Evolutionary conservation across 805 yeast genomes (phyloP), one percentile per base, ranked within the genome.

Genomic region (Saccharomycopsis javanensis): DNA sequence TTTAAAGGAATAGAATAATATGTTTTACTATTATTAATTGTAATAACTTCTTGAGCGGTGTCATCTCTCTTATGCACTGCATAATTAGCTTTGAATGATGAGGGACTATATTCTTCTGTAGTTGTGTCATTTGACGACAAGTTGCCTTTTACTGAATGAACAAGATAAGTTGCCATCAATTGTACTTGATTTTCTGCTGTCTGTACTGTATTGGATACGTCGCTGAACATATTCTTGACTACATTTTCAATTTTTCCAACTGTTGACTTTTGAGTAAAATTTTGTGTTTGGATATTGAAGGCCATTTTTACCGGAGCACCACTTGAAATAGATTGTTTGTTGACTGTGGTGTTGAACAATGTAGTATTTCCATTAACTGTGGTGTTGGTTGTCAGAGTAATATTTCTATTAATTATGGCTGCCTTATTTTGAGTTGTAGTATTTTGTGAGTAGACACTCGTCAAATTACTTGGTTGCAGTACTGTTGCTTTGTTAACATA

Each of bases 11-110:
- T 57, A 6, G 55, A 38, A 37, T 56, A 58, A 48, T 30, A 58
- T 15, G 51, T 33, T 15, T 51, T 34, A 37, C 55, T 42, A 50
- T 58, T 58, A 11, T 55, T 25, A 20, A 56, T 53, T 3, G 54
- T 55, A 10, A 59, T 54, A 4, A 11, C 48, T 25, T 10, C 48
- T 42, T 42, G 48, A 11, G 27, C 16, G 7, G 48, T 75, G 71
- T 20, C 80, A 74, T 61, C 77, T 71, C 45, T 67, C 58, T 55
- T 65, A 55, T 13, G 61, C 55, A 16, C 57, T 42, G 50, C 46
- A 61, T 58, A 64, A 54, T 53, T 60, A 57, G 62, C 33, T 50
- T 27, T 59, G 61, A 42, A 42, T 23, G 48, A 15, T 11, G 48
- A 20, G 13, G 48, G 5, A 42, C 27, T 42, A 56, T 54, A 48